phyloP scores from a whole-genome alignment of 108 stramenopile genomes.

The Aurantiochytrium sp. region DNA sequence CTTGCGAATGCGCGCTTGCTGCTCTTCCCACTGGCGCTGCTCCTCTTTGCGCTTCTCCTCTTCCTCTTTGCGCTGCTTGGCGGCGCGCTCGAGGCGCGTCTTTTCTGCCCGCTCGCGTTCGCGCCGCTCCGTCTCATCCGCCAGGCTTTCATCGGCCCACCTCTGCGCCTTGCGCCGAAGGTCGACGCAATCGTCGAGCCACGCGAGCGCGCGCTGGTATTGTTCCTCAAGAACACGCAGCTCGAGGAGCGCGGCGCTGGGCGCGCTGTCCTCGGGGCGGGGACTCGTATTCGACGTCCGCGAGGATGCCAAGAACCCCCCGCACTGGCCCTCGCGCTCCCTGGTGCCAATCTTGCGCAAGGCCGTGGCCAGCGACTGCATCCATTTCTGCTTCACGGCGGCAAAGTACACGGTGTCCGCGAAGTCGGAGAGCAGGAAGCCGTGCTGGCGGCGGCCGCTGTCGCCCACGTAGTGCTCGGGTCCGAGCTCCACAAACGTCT shows the following conservation, averaged over 20 bases:
- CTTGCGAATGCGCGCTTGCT: not conserved
- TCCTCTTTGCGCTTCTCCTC: not conserved
- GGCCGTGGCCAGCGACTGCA: not conserved
- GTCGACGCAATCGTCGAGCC: not conserved
- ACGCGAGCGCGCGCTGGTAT: not conserved
- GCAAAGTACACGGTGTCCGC: slow-evolving; percentile 2
- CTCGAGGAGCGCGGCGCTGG: not conserved
- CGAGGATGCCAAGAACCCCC: not conserved
- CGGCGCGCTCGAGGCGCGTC: not conserved
- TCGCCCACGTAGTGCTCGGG: slow-evolving; percentile 24
- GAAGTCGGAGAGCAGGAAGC: slow-evolving; percentile 4
- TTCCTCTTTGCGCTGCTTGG: not conserved
- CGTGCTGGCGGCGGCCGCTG: not conserved
- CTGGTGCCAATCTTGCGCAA: not conserved
- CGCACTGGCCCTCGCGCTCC: not conserved
- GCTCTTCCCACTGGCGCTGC: not conserved
- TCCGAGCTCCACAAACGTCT: not conserved
- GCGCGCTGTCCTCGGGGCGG: not conserved
- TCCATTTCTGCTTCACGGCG: not conserved
- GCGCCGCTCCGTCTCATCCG: not conserved
- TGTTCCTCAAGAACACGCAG: not conserved
- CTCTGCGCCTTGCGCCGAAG: not conserved
- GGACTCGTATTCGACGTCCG: not conserved
- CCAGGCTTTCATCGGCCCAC: not conserved
- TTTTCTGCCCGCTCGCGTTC: not conserved